Evolutionary conservation across 2,329 filamentous ascomycete species (phyloP), one percentile per base, ranked within the genome.

Genomic region (Trichoderma koningiopsis): DNA sequence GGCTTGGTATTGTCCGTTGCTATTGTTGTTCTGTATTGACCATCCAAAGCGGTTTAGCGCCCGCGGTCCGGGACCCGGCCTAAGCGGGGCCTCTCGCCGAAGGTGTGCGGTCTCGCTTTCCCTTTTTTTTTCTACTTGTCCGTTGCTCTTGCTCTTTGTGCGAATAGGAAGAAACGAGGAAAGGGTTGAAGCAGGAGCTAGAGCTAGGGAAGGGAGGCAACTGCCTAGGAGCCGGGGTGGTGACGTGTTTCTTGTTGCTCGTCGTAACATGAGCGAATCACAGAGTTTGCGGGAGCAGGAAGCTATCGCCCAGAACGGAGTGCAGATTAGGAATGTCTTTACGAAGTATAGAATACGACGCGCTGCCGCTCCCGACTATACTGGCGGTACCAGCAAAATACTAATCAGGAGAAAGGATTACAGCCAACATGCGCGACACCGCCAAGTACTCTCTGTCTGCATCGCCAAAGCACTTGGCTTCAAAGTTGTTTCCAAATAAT

Each of bases 1-100:
- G 58, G 56, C 37, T 76, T 77, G 71, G 76, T 77, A 77, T 78
- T 78, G 77, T 78, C 74, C 72, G 27, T 75, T 76, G 62, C 73
- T 78, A 78, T 78, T 78, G 77, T 78, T 76, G 77, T 76, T 37
- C 71, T 63, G 59, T 69, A 78, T 78, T 78, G 73, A 73, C 40
- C 43, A 49, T 63, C 72, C 24, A 14, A 73, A 76, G 33, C 8
- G 75, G 76, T 27, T 70, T 78, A 78, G 77, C 73, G 73, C 71
- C 77, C 75, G 77, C 70, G 24, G 67, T 63, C 56, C 68, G 69
- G 62, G 69, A 40, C 69, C 75, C 64, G 49, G 69, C 40, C 33
- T 35, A 63, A 62, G 69, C 61, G 69, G 69, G 68, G 33, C 65
- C 33, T 10, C 37, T 63, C 64, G 65, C 69, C 69, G 69, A 70